Evolutionary conservation across 2,329 filamentous ascomycete species (phyloP), one percentile per base, ranked within the genome.

Genomic region (Xylariomycetidae sp.): DNA sequence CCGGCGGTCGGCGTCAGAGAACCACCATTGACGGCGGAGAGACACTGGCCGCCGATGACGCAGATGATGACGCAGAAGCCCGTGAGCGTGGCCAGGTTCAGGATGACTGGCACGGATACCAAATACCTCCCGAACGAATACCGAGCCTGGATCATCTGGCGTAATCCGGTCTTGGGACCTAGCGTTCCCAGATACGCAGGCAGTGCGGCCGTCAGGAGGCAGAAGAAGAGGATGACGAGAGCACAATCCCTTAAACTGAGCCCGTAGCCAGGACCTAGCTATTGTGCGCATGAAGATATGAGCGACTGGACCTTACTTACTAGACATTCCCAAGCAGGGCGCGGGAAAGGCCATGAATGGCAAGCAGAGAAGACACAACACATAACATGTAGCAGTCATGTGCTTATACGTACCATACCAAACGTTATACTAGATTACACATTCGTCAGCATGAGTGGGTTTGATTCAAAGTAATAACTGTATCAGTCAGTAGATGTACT

Each of bases 141-240:
- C 15, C 79, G 65, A 4, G 79, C 77, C 44, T 79, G 75, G 6
- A 82, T 70, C 67, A 82, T 78, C 54, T 82, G 77, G 12, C 78
- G 67, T 67, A 82, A 72, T 26, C 77, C 79, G 8, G 76, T 80
- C 54, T 71, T 72, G 4, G 77, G 74, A 0, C 77, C 77, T 31
- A 79, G 56, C 0, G 71, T 77, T 26, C 69, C 69, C 16, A 82
- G 59, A 45, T 72, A 79, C 3, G 73, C 77, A 1, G 76, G 71
- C 1, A 71, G 61, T 6, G 69, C 38, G 0, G 70, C 70, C 1
- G 70, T 72, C 16, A 80, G 44, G 13, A 82, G 53, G 9, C 67
- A 70, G 55, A 82, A 82, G 61, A 82, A 82, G 28, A 82, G 51
- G 29, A 82, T 81, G 19, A 81, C 61, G 10, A 82, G 61, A 2